Evolutionary conservation across 2,329 filamentous ascomycete species (phyloP).

Genomic region (Diaporthe capsici): DNA sequence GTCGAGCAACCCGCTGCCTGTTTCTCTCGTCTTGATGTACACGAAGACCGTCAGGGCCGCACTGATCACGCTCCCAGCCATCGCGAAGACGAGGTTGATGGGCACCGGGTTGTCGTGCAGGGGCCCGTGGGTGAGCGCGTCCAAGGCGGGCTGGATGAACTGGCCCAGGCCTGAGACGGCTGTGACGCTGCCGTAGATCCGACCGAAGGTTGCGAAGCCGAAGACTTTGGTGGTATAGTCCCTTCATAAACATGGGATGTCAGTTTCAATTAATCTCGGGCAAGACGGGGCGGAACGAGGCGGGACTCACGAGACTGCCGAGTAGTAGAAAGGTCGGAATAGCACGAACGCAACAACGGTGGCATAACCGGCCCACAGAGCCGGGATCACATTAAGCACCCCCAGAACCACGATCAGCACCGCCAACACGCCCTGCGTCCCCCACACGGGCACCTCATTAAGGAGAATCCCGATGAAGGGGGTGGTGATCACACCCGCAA

Average conservation of each 20-base stretch:
- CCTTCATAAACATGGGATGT: conserved; percentile 45
- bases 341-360: conserved; percentile 79
- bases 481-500: conserved; percentile 78
- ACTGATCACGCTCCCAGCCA: conserved; percentile 68
- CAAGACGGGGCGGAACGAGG: neutral
- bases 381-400: conserved; percentile 69
- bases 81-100: conserved; percentile 72
- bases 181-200: conserved; percentile 83
- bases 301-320: conserved; percentile 72
- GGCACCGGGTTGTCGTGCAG: conserved; percentile 75
- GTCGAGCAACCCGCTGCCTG: neutral
- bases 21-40: conserved; percentile 42
- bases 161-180: conserved; percentile 80
- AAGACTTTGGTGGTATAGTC: conserved; percentile 87
- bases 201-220: conserved; percentile 82
- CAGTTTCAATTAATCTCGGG: neutral
- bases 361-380: conserved; percentile 70
- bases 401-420: conserved; percentile 73
- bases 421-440: conserved; percentile 72
- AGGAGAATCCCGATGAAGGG: conserved; percentile 81
- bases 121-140: conserved; percentile 74
- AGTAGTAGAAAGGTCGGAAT: conserved; percentile 83
- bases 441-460: conserved; percentile 74
- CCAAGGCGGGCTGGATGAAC: conserved; percentile 78
- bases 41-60: conserved; percentile 69